A percentile compares a stretch with the other conserved stretches of the same genome.
These are phyloP conservation scores for Cercospora nicotianae DNA, from an alignment of 2,329 filamentous ascomycete species.

Conservation along the genomic window DNA sequence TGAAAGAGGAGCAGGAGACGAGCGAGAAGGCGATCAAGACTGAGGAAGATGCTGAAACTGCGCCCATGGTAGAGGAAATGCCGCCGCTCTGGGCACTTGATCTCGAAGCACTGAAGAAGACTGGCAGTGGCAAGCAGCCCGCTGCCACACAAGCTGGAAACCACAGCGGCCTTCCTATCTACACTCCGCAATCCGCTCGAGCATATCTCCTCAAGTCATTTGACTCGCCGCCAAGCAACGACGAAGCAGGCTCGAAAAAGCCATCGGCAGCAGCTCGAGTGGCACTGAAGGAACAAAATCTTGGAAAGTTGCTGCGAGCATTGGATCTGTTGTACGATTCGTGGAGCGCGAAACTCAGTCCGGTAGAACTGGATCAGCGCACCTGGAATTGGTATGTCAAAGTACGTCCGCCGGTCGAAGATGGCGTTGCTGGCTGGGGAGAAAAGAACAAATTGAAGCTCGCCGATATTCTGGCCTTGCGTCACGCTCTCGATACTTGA, in stretches of 20 bases:
- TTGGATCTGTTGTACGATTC: constrained; percentile 71
- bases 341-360: constrained; percentile 65
- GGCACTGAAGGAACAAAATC: constrained; percentile 66
- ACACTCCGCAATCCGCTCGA: constrained; percentile 68
- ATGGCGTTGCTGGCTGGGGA: constrained; percentile 77
- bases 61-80: constrained; percentile 36
- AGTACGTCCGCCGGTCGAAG: constrained; percentile 72
- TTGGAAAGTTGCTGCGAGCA: constrained; percentile 68
- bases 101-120: constrained; percentile 55
- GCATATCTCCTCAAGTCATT: constrained; percentile 62
- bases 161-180: constrained; percentile 63
- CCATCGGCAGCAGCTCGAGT: constrained; percentile 55
- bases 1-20: constrained; percentile 28
- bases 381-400: constrained; percentile 82
- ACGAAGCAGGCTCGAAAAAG: constrained; percentile 48
- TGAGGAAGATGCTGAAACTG: constrained; percentile 21
- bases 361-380: constrained; percentile 68
- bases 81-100: constrained; percentile 61
- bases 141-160: constrained; percentile 30
- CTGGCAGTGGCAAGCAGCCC: constrained; percentile 31
- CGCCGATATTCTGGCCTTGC: constrained; percentile 63
- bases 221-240: constrained; percentile 45
- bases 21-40: constrained; percentile 32
- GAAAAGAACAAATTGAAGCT: constrained; percentile 72
- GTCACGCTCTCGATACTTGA: constrained; percentile 40